Conservation (phyloP, 768 basidiomycete genomes). For the Galerina marginata region DNA sequence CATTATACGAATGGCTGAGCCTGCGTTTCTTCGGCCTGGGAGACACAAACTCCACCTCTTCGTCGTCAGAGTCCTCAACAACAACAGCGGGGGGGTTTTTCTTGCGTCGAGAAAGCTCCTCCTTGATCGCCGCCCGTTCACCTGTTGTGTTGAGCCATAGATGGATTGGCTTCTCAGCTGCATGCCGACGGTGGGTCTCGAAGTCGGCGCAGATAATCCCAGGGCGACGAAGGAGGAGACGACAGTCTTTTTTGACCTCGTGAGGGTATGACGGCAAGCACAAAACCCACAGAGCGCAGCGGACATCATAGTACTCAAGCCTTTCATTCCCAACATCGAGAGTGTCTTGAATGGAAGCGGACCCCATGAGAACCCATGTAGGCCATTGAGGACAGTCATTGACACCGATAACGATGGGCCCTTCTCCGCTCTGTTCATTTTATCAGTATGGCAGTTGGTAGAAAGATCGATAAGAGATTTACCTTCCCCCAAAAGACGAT, state of each 20-base stretch:
- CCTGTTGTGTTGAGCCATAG: neutral
- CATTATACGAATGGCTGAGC: neutral
- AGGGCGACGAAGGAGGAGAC: slow-evolving; percentile 13
- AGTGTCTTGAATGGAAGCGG: neutral
- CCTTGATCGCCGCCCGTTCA: neutral
- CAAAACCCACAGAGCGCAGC: slow-evolving; percentile 7
- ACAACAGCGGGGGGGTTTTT: neutral
- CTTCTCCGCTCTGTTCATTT: neutral
- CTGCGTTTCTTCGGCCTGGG: neutral
- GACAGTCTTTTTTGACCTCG: slow-evolving; percentile 13
- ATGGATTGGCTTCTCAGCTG: neutral
- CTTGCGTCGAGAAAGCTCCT: neutral
- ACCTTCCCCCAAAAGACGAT: neutral
- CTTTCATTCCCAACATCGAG: neutral
- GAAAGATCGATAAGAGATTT: neutral
- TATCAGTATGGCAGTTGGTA: neutral
- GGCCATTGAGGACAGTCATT: neutral
- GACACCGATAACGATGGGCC: neutral
- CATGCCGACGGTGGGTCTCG: neutral
- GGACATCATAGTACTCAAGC: slow-evolving; percentile 13
- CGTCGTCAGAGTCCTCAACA: neutral
- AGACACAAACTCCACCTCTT: neutral
- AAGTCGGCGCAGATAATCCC: slow-evolving; percentile 7
- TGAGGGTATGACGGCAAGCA: slow-evolving; percentile 11
- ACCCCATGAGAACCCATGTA: neutral